A percentile compares a stretch with the other conserved stretches of the same genome.
These are phyloP conservation scores for Emericellopsis cladophorae DNA, from an alignment of 2,329 filamentous ascomycete species.

Conservation along the genomic window DNA sequence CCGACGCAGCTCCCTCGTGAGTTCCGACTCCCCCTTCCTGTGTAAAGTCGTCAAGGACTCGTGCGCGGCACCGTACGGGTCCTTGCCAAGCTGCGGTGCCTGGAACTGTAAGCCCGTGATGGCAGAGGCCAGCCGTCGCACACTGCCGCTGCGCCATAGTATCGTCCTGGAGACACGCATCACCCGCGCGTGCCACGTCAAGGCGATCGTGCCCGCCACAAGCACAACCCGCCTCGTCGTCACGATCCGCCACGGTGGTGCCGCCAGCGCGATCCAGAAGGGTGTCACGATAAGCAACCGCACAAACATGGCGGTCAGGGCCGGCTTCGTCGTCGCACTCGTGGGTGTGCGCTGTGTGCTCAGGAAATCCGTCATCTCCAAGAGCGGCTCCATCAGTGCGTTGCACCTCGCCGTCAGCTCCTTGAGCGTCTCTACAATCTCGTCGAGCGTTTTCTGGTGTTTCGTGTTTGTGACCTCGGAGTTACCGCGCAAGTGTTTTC, in stretches of 20 bases:
- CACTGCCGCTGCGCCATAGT: slow-evolving; percentile 73
- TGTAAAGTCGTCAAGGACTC: background rate
- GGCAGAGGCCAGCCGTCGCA: slow-evolving; percentile 56
- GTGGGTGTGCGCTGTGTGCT: slow-evolving; percentile 84
- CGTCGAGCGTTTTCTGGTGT: slow-evolving; percentile 89
- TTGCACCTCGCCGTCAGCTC: slow-evolving; percentile 88
- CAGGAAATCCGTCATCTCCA: slow-evolving; percentile 84
- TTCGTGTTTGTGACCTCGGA: slow-evolving; percentile 54
- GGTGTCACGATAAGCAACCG: slow-evolving; percentile 81
- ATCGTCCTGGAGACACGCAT: slow-evolving; percentile 76
- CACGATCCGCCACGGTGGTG: slow-evolving; percentile 73
- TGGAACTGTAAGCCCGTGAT: slow-evolving; percentile 74
- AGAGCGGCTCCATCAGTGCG: slow-evolving; percentile 76
- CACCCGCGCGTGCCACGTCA: slow-evolving; percentile 88
- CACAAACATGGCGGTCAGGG: slow-evolving; percentile 79
- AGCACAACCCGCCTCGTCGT: slow-evolving; percentile 76
- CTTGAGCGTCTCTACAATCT: slow-evolving; percentile 89
- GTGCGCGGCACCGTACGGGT: slow-evolving; percentile 13
- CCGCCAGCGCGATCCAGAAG: slow-evolving; percentile 71
- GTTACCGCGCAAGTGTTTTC: slow-evolving; percentile 28
- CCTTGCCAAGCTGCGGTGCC: slow-evolving; percentile 20
- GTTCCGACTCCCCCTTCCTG: slow-evolving; percentile 23
- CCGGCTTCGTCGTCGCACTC: slow-evolving; percentile 80
- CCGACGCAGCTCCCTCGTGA: slow-evolving; percentile 27
- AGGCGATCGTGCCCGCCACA: slow-evolving; percentile 69